These are phyloP conservation scores for Luffa aegyptiaca DNA, from an alignment of 306 rosid genomes.

Conservation along the genomic window DNA sequence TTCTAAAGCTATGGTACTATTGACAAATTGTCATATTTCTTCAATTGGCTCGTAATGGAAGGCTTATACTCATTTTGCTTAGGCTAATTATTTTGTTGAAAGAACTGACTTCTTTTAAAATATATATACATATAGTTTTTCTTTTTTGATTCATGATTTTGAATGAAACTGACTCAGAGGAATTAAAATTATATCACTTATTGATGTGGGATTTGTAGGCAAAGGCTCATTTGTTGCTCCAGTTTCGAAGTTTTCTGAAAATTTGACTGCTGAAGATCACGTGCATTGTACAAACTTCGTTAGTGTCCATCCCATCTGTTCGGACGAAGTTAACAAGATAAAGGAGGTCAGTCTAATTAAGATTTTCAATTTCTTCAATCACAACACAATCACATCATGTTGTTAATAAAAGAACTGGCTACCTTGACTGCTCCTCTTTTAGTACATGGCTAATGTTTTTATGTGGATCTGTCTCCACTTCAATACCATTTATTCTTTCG, in stretches of 20 bases:
- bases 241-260: slow-evolving; percentile 41
- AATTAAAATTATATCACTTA: not conserved
- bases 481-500: not conserved
- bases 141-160: not conserved
- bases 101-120: not conserved
- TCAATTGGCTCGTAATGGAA: not conserved
- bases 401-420: not conserved
- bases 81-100: not conserved
- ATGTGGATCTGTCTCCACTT: not conserved
- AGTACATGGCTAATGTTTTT: not conserved
- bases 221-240: slow-evolving; percentile 44
- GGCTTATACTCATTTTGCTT: not conserved
- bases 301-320: slow-evolving; percentile 40
- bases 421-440: not conserved
- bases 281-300: slow-evolving; percentile 20
- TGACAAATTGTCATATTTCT: not conserved
- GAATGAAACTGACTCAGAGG: not conserved
- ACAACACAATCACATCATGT: not conserved
- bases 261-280: slow-evolving; percentile 29
- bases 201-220: slow-evolving; percentile 33
- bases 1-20: not conserved
- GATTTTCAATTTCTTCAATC: not conserved
- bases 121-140: not conserved
- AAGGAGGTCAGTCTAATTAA: slow-evolving; percentile 32
- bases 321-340: slow-evolving; percentile 28